Evolutionary conservation across 2,329 filamentous ascomycete genomes (phyloP), one percentile per base, ranked within the genome.

Genomic region (Aspergillus hiratsukae): DNA sequence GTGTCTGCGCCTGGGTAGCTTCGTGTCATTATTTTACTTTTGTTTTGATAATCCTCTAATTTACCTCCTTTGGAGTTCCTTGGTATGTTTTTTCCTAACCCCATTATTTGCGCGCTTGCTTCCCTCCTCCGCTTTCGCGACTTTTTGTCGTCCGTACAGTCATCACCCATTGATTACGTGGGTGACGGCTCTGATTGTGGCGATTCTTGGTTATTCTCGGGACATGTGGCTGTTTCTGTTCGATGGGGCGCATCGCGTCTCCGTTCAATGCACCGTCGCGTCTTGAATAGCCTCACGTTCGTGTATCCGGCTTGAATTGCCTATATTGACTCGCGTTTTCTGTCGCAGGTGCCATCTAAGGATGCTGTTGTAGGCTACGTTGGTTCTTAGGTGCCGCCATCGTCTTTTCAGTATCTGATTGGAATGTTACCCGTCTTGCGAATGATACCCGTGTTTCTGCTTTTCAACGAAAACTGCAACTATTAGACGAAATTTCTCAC

Each of bases 281-380:
- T 62, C 55, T 25, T 23, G 37, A 49, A 43, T 55, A 49, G 43
- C 41, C 58, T 57, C 21, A 52, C 25, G 17, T 54, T 51, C 21
- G 31, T 51, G 19, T 51, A 41, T 43, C 6, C 31, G 3, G 31
- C 14, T 3, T 17, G 31, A 37, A 31, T 48, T 37, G 37, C 51
- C 40, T 57, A 48, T 41, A 25, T 29, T 55, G 51, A 48, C 62
- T 65, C 58, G 65, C 59, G 19, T 53, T 43, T 48, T 54, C 48
- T 59, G 40, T 54, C 49, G 51, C 52, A 58, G 60, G 55, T 59
- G 49, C 40, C 49, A 29, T 49, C 59, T 58, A 68, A 74, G 64
- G 60, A 74, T 74, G 71, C 66, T 67, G 54, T 55, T 61, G 53
- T 73, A 68, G 65, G 55, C 57, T 54, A 49, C 41, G 49, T 53